Evolutionary conservation across 2,329 filamentous ascomycete species (phyloP).

Genomic region (Pseudocercospora cruenta): DNA sequence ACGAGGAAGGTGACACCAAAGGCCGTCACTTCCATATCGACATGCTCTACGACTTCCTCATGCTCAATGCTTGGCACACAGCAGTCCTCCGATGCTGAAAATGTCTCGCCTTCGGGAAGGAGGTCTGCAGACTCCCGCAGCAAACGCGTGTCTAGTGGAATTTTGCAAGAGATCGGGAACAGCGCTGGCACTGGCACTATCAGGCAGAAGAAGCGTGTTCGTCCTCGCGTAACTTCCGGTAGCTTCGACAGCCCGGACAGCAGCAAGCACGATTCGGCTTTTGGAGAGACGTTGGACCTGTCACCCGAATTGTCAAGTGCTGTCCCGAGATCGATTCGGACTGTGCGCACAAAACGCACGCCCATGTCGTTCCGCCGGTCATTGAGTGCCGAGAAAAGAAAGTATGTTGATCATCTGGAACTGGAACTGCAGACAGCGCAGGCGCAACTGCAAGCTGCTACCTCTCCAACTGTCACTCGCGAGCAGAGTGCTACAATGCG

Average conservation of each 20-base stretch:
- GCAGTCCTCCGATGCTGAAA: slow-evolving; percentile 28
- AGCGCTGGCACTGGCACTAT: slow-evolving; percentile 12
- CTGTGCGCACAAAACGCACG: slow-evolving; percentile 9
- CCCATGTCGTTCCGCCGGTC: slow-evolving; percentile 34
- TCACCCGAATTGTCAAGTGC: slow-evolving; percentile 24
- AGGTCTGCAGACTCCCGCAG: slow-evolving; percentile 18
- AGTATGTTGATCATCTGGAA: slow-evolving; percentile 56
- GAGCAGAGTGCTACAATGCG: slow-evolving; percentile 44
- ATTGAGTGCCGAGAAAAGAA: slow-evolving; percentile 46
- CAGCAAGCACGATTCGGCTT: slow-evolving; percentile 22
- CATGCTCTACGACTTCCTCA: slow-evolving; percentile 26
- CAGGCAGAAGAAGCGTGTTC: slow-evolving; percentile 23
- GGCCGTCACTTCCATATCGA: slow-evolving; percentile 26
- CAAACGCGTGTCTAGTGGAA: slow-evolving; percentile 28
- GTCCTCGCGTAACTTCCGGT: slow-evolving; percentile 24
- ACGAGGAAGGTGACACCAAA: slow-evolving; percentile 39
- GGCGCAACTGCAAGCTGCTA: slow-evolving; percentile 43
- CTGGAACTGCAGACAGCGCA: slow-evolving; percentile 49
- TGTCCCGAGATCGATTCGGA: slow-evolving; percentile 18
- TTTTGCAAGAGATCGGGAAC: slow-evolving; percentile 38
- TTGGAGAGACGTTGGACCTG: slow-evolving; percentile 17
- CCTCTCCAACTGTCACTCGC: slow-evolving; percentile 45
- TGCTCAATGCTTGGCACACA: slow-evolving; percentile 15
- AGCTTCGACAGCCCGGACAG: slow-evolving; percentile 24
- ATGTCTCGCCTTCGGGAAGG: slow-evolving; percentile 27